These are phyloP conservation scores for Pinus taeda DNA, from an alignment of 75 land plant species.

Conservation along the genomic window DNA sequence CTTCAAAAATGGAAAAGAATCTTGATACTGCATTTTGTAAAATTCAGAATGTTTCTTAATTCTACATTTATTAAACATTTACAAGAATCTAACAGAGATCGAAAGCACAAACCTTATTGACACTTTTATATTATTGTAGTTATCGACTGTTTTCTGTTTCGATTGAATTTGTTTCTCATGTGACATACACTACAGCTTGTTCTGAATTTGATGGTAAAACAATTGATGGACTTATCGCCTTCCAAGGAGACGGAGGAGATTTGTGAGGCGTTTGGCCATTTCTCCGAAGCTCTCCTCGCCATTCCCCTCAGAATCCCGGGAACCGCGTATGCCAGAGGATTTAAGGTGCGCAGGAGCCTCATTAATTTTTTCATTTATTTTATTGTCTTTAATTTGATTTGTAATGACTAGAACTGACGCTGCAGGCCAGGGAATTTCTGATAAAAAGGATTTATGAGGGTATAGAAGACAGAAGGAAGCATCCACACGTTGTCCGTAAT, in stretches of 20 bases:
- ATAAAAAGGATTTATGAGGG: background rate
- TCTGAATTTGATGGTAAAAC: background rate
- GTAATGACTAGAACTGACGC: no score
- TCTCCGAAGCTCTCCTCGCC: background rate
- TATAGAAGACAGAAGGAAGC: background rate
- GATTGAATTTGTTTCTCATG: no score
- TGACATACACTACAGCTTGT: background rate
- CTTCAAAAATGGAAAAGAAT: no score
- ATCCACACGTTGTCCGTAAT: background rate
- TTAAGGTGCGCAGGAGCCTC: background rate
- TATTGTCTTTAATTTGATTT: no score
- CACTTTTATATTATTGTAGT: no score
- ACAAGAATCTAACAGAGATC: no score
- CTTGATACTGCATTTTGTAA: no score
- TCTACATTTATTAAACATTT: no score
- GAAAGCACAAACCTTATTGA: no score
- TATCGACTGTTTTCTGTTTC: no score
- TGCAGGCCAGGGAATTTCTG: background rate
- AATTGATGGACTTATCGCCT: background rate
- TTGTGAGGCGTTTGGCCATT: background rate
- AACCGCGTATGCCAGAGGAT: background rate
- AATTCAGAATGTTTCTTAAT: no score
- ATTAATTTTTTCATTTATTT: no score
- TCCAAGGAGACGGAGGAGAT: background rate
- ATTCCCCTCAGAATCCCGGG: background rate